phyloP scores from a whole-genome alignment of 805 yeast genomes.

The Wickerhamiella occidentalis region DNA sequence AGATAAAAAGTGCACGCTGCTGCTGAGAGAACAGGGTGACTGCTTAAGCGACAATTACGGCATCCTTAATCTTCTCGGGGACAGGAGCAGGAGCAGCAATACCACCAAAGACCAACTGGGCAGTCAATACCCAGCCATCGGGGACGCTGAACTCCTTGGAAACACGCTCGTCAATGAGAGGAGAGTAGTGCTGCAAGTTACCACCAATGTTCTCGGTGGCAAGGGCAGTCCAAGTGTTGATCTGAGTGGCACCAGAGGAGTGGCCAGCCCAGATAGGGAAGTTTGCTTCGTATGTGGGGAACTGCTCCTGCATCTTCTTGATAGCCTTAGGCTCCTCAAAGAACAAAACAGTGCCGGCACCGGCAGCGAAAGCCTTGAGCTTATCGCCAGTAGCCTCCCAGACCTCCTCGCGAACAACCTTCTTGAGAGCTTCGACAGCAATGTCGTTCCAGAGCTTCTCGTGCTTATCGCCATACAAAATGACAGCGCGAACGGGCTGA shows the following conservation, averaged over 20 bases:
- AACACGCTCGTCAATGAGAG: constrained; percentile 29
- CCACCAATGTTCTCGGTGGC: constrained; percentile 37
- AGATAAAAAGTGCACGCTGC: neutral
- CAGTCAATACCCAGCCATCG: constrained; percentile 34
- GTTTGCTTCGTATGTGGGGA: constrained; percentile 34
- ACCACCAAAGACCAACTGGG: constrained; percentile 42
- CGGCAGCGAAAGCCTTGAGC: constrained; percentile 34
- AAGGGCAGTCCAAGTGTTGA: constrained; percentile 39
- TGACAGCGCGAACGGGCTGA: constrained; percentile 39
- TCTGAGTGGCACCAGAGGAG: constrained; percentile 37
- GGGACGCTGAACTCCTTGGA: constrained; percentile 34
- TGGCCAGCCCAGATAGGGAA: constrained; percentile 41
- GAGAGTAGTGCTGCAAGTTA: constrained; percentile 43
- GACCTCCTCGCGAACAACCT: constrained; percentile 29
- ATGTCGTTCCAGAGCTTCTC: constrained; percentile 34
- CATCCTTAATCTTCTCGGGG: constrained; percentile 7
- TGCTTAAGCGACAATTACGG: constrained; percentile 4
- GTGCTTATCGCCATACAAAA: constrained; percentile 37
- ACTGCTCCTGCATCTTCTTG: constrained; percentile 32
- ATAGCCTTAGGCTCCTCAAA: constrained; percentile 35
- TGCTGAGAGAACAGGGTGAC: neutral
- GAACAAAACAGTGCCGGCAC: constrained; percentile 38
- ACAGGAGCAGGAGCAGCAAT: constrained; percentile 16
- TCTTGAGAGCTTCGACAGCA: constrained; percentile 27
- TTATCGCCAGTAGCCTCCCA: constrained; percentile 33